Evolutionary conservation across 495 filamentous ascomycete genomes (phyloP).

Genomic region (Aspergillus coremiiformis): DNA sequence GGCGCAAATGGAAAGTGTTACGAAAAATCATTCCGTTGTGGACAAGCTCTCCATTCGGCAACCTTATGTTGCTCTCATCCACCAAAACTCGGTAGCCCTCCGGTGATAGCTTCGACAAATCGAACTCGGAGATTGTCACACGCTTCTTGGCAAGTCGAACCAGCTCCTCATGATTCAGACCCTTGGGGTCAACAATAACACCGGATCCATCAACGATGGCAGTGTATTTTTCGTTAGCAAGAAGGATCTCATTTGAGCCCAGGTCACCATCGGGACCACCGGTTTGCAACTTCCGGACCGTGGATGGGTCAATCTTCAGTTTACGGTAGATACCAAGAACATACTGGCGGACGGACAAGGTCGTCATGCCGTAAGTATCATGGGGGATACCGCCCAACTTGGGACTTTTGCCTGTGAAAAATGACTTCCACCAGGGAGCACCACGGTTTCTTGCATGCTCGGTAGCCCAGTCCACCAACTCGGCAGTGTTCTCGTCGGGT

Average conservation of each 20-base stretch:
- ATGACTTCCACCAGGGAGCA: slow-evolving; percentile 99
- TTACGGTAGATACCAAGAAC: slow-evolving; percentile 96
- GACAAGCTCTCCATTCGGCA: slow-evolving; percentile 80
- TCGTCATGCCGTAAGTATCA: slow-evolving; percentile 96
- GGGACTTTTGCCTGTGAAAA: slow-evolving; percentile 98
- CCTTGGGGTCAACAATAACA: slow-evolving; percentile 87
- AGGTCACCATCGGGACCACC: slow-evolving; percentile 95
- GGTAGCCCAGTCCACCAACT: slow-evolving; percentile 95
- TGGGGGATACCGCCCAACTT: slow-evolving; percentile 94
- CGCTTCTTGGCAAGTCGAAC: slow-evolving; percentile 77
- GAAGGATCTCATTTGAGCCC: slow-evolving; percentile 94
- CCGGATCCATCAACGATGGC: slow-evolving; percentile 91
- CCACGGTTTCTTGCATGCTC: slow-evolving; percentile 83
- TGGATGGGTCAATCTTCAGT: slow-evolving; percentile 74
- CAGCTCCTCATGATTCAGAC: slow-evolving; percentile 77
- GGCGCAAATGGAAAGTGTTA: slow-evolving; percentile 90
- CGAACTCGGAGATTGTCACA: slow-evolving; percentile 83
- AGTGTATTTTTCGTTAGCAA: slow-evolving; percentile 90
- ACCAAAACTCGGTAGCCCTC: slow-evolving; percentile 89
- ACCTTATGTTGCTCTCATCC: slow-evolving; percentile 77
- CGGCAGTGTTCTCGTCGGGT: slow-evolving; percentile 96
- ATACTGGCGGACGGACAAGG: slow-evolving; percentile 89
- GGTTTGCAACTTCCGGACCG: slow-evolving; percentile 88
- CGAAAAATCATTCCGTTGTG: slow-evolving; percentile 92
- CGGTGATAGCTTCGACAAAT: slow-evolving; percentile 73